phyloP scores from a whole-genome alignment of 2,329 filamentous ascomycete genomes.

The Aotearoamyces nothofagi region DNA sequence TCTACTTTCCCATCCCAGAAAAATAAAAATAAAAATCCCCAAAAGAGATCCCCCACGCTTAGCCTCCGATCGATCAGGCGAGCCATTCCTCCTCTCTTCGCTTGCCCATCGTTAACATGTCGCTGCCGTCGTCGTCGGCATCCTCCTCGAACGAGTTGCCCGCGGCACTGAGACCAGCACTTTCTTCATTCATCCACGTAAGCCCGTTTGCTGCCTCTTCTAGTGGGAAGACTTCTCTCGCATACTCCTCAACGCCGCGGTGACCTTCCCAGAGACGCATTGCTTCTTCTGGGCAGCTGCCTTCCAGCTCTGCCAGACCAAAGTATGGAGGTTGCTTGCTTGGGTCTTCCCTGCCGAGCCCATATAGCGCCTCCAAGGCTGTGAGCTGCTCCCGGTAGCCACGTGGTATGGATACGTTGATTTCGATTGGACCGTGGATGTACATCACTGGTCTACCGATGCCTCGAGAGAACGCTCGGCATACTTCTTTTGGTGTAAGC shows the following conservation, averaged over 20 bases:
- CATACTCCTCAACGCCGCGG: constrained; percentile 84
- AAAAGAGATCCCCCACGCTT: too few relatives aligned
- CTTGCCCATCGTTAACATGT: constrained; percentile 14
- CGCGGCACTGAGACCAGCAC: too few relatives aligned
- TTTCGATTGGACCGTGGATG: constrained; percentile 61
- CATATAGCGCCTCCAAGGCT: constrained; percentile 44
- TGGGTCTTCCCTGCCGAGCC: constrained; percentile 28
- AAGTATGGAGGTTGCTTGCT: constrained; percentile 45
- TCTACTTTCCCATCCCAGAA: too few relatives aligned
- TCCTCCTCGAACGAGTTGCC: too few relatives aligned
- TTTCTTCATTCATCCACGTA: constrained; percentile 64
- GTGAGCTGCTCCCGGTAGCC: constrained; percentile 84
- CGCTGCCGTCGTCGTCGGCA: constrained; percentile 25
- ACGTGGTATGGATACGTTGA: constrained; percentile 71
- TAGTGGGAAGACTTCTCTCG: constrained; percentile 80
- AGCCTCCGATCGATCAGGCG: constrained; percentile 13
- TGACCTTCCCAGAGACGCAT: constrained; percentile 83
- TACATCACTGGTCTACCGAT: constrained; percentile 69
- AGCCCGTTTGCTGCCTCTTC: constrained; percentile 91
- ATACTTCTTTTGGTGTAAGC: constrained; percentile 70
- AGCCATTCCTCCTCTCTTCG: constrained; percentile 19
- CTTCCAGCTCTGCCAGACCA: constrained; percentile 38
- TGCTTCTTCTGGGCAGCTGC: constrained; percentile 57
- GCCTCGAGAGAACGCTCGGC: constrained; percentile 63
- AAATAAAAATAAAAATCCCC: too few relatives aligned